Evolutionary conservation across 129 eudicot species (phyloP).

Genomic region (Artemisia annua): DNA sequence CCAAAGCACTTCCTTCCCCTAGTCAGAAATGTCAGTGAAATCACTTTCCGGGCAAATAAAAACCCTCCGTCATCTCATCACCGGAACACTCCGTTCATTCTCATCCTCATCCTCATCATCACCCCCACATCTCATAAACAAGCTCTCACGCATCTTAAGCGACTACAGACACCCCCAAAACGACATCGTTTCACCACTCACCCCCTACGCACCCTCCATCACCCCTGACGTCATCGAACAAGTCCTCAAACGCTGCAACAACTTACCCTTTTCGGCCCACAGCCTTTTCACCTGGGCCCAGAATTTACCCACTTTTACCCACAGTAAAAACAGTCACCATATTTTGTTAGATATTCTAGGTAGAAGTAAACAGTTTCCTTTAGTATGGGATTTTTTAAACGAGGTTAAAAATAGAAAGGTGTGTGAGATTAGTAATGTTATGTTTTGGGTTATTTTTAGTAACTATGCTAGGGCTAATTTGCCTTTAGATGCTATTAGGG

Average conservation of each 20-base stretch:
- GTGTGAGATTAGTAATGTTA: slow-evolving; percentile 33
- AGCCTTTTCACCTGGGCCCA: slow-evolving; percentile 78
- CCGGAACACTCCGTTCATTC: slow-evolving; percentile 15
- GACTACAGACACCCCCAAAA: slow-evolving; percentile 80
- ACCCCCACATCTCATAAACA: slow-evolving; percentile 51
- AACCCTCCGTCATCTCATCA: slow-evolving; percentile 18
- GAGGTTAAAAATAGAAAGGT: slow-evolving; percentile 44
- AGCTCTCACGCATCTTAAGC: slow-evolving; percentile 73
- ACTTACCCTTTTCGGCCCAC: slow-evolving; percentile 77
- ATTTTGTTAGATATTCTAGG: slow-evolving; percentile 73
- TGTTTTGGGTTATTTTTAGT: slow-evolving; percentile 70
- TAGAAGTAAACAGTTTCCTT: slow-evolving; percentile 73
- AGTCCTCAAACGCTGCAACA: slow-evolving; percentile 78
- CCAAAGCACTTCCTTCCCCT: too few relatives aligned
- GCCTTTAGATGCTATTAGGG: slow-evolving; percentile 78
- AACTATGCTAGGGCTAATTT: slow-evolving; percentile 71
- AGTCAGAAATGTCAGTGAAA: slow-evolving; percentile 37
- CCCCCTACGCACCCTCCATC: slow-evolving; percentile 53
- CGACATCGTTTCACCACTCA: slow-evolving; percentile 67
- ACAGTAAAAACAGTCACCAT: slow-evolving; percentile 39
- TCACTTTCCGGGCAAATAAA: slow-evolving; percentile 27
- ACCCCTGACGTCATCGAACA: slow-evolving; percentile 66
- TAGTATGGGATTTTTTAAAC: slow-evolving; percentile 80
- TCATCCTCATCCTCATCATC: slow-evolving; percentile 4
- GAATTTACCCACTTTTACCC: slow-evolving; percentile 54